Conservation (phyloP, 23 red algal genomes). For the Agarophyton chilense region DNA sequence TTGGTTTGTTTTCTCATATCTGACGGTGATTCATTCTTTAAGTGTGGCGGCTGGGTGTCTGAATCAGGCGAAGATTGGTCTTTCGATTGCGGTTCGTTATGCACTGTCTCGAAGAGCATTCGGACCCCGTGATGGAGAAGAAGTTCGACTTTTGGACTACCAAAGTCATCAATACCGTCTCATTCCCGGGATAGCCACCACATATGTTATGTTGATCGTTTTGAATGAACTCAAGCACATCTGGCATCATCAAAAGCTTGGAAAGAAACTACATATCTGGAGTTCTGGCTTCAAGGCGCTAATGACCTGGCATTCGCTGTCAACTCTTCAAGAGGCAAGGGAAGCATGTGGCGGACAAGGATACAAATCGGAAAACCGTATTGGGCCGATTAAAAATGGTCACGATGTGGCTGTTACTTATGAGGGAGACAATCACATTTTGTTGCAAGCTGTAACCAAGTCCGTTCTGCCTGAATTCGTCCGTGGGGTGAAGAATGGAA, state of each 20-base stretch:
- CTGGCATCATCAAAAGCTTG: slow-evolving; percentile 44
- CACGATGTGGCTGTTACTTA: slow-evolving; percentile 77
- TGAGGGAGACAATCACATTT: slow-evolving; percentile 94
- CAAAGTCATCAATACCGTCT: slow-evolving; percentile 57
- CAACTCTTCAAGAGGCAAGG: slow-evolving; percentile 83
- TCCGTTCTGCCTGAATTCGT: slow-evolving; percentile 49
- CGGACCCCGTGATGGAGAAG: slow-evolving; percentile 50
- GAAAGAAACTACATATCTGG: slow-evolving; percentile 87
- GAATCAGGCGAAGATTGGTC: slow-evolving; percentile 83
- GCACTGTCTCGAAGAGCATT: slow-evolving; percentile 65
- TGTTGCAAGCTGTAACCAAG: slow-evolving; percentile 88
- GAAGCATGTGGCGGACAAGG: slow-evolving; percentile 99
- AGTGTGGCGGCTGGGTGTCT: slow-evolving; percentile 78
- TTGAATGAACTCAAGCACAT: slow-evolving; percentile 56
- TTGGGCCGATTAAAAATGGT: slow-evolving; percentile 71
- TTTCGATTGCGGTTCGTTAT: slow-evolving; percentile 92
- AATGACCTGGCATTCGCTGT: slow-evolving; percentile 77
- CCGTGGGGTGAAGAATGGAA: slow-evolving; percentile 18
- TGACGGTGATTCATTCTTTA: background rate
- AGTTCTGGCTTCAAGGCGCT: slow-evolving; percentile 94
- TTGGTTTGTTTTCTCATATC: background rate
- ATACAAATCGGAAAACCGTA: slow-evolving; percentile 89
- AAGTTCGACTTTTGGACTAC: slow-evolving; percentile 63
- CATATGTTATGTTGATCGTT: slow-evolving; percentile 29
- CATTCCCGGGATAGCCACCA: slow-evolving; percentile 63